Evolutionary conservation across 1,284 basidiomycete species (phyloP).

Genomic region (Pseudozyma sp.): DNA sequence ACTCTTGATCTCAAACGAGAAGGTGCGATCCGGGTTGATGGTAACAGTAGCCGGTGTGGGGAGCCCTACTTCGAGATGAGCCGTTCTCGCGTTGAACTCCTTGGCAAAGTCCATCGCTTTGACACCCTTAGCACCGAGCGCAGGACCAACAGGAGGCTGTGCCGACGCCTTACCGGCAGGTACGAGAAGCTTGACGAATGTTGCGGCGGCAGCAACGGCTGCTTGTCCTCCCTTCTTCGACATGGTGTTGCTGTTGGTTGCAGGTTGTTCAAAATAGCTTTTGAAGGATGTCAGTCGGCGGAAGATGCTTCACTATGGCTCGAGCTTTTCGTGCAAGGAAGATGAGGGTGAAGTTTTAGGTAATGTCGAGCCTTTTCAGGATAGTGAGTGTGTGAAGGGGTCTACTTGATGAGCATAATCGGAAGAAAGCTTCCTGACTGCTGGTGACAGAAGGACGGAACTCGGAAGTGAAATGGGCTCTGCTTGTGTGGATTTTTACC

Average conservation of each 20-base stretch:
- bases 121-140: conserved; percentile 95
- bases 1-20: conserved; percentile 77
- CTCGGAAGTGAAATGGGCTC: conserved; percentile 15
- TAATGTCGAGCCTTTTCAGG: no score
- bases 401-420: conserved; percentile 2
- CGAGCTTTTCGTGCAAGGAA: no score
- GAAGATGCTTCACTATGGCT: no score
- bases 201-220: conserved; percentile 46
- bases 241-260: conserved; percentile 36
- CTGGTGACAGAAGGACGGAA: conserved; percentile 16
- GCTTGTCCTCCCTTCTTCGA: conserved; percentile 64
- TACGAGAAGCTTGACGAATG: conserved; percentile 77
- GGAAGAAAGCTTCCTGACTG: conserved; percentile 27
- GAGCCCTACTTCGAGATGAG: conserved; percentile 85
- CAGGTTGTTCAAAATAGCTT: not conserved
- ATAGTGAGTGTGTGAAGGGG: not conserved
- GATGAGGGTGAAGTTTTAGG: no score
- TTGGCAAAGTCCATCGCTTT: conserved; percentile 99
- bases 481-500: conserved; percentile 6
- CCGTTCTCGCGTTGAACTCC: conserved; percentile 76
- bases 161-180: conserved; percentile 95
- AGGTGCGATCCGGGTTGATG: conserved; percentile 93
- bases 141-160: conserved; percentile 95
- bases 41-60: conserved; percentile 91
- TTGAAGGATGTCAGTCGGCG: no score